Conservation (phyloP, 176 grass and related monocot genomes). For the Poa annua region DNA sequence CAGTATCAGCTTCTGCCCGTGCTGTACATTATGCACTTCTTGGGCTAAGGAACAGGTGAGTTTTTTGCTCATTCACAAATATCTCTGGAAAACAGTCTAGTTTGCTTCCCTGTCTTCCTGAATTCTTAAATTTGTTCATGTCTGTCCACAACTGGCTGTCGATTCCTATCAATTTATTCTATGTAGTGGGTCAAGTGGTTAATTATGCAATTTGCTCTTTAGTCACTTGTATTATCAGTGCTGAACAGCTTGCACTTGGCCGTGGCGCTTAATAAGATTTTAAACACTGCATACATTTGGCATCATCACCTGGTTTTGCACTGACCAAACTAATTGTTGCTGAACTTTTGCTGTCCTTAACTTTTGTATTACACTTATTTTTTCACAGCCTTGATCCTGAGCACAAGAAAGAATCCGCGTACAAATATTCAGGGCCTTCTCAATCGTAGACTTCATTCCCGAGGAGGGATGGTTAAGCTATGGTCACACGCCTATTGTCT, state of each 20-base stretch:
- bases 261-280: neutral
- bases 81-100: neutral
- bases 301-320: neutral
- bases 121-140: neutral
- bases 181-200: neutral
- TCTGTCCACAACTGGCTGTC: neutral
- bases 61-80: conserved; percentile 18
- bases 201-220: conserved; percentile 8
- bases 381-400: conserved; percentile 92
- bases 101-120: neutral
- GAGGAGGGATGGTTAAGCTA: conserved; percentile 30
- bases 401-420: conserved; percentile 87
- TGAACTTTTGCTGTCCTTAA: neutral
- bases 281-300: neutral
- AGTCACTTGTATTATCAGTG: conserved; percentile 5
- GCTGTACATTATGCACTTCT: conserved; percentile 81
- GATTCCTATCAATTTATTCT: conserved; percentile 17
- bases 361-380: conserved; percentile 13
- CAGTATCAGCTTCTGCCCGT: conserved; percentile 77
- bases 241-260: neutral
- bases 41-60: conserved; percentile 87
- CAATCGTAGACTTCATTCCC: conserved; percentile 46
- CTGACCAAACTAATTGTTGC: conserved; percentile 13
- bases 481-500: conserved; percentile 9
- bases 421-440: conserved; percentile 83